Conservation (phyloP, 2,329 filamentous ascomycete genomes). For the Celoporthe dispersa region DNA sequence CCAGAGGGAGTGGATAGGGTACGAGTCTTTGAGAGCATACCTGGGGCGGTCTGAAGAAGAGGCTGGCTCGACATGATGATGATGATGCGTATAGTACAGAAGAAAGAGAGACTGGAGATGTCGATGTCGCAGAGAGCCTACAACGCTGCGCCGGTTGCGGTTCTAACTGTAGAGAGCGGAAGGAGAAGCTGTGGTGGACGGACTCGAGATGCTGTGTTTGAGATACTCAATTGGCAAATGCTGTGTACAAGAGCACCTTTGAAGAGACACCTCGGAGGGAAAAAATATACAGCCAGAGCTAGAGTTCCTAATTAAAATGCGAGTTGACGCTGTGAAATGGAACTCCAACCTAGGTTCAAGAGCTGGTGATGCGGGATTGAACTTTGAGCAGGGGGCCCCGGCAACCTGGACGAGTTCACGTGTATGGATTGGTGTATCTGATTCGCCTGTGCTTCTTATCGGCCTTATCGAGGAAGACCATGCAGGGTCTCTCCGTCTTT, state of each 20-base stretch:
- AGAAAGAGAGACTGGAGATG: not conserved
- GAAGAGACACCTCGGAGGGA: conserved; percentile 5
- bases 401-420: not conserved
- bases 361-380: not conserved
- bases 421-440: conserved; percentile 1
- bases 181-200: not conserved
- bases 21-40: conserved; percentile 53
- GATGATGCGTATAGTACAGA: conserved; percentile 30
- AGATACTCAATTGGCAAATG: not conserved
- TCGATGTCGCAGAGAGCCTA: conserved; percentile 3
- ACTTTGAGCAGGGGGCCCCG: not conserved
- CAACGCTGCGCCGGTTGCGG: not conserved
- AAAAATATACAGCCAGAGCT: not conserved
- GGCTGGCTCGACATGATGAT: conserved; percentile 93
- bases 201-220: conserved; percentile 1
- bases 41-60: conserved; percentile 90
- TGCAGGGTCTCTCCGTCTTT: not conserved
- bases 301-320: not conserved
- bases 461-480: not conserved
- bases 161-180: not conserved
- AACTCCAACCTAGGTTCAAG: not conserved
- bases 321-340: conserved; percentile 5
- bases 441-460: conserved; percentile 8
- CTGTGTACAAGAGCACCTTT: not conserved
- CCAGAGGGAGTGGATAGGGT: not conserved